Base-by-base conservation (phyloP, 2,329 filamentous ascomycete genomes). In the Knoxdaviesia capensis region DNA sequence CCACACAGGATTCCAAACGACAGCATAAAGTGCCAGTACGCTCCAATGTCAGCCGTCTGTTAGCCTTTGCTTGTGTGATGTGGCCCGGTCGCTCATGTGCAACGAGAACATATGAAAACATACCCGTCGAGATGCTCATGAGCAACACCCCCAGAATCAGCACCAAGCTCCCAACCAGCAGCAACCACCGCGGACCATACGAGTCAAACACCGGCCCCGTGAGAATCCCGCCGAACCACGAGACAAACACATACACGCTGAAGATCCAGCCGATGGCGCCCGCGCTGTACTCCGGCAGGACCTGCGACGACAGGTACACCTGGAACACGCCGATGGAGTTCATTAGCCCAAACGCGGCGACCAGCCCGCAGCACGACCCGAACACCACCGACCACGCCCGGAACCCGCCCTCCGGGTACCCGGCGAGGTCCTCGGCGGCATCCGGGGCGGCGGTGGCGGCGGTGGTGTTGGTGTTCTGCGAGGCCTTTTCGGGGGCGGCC, bases 241-340 rank as follows among this genome's bases (percentile, higher is more conserved):
- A 72, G 39, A 88, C 62, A 53, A 90, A 92, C 31, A 83, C 66
- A 54, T 86, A 88, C 41, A 90, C 61, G 50, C 78, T 77, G 51
- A 88, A 87, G 48, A 93, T 83, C 85, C 85, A 93, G n/a, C 81
- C 81, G 40, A 86, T 77, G 41, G 71, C 66, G 4, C 76, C 77
- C 7, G 77, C 67, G 43, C 61, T 70, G 55, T 85, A 77, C 28
- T 68, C 59, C n/a, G 61, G 63, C 20, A 93, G 67, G 52, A 90
- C 82, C 54, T 92, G 64, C 20, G 66, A 69, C 32, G 73, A 66
- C 46, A 92, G 71, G 57, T 88, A 88, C 9, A 79, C 71, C 59
- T 88, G 77, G 57, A 87, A 81, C 1, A 79, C 77, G 33, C 79
- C 81, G n/a, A 81, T 66, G 46, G 71, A 73, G 57, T 82, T 81